Conservation (phyloP, 2,329 filamentous ascomycete species). For the Xylaria polymorpha region DNA sequence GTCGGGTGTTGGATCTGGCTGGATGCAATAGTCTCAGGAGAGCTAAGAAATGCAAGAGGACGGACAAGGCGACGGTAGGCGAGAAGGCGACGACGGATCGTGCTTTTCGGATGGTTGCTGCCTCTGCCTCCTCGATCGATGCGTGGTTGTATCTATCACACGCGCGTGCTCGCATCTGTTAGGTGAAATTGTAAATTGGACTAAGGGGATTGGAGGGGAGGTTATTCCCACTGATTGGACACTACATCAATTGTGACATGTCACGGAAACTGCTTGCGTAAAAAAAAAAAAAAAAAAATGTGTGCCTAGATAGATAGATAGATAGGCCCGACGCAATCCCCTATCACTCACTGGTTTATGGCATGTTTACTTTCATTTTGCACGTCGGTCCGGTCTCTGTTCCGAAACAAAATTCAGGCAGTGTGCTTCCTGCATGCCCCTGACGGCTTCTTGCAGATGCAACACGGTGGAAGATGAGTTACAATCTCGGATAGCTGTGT, state of each 20-base stretch:
- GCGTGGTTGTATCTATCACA: conserved; percentile 1
- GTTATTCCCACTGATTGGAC: neutral
- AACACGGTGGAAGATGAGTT: neutral
- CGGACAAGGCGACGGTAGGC: neutral
- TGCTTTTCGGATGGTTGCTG: conserved; percentile 36
- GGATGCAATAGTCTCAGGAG: neutral
- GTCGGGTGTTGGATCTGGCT: conserved; percentile 7
- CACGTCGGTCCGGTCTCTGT: neutral
- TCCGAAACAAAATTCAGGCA: conserved; percentile 2
- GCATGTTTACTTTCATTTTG: conserved; percentile 5
- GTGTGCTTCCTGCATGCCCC: conserved; percentile 22
- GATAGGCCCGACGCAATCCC: neutral
- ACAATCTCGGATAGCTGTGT: conserved; percentile 6
- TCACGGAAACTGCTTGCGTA: conserved; percentile 18
- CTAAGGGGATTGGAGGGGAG: conserved; percentile 4
- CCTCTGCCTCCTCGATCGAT: conserved; percentile 22
- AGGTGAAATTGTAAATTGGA: neutral
- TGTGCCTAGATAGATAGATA: conserved; percentile 1
- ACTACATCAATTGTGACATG: conserved; percentile 5
- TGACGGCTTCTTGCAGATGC: conserved; percentile 30
- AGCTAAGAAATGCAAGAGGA: neutral
- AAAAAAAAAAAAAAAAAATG: too few species aligned
- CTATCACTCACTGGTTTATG: conserved; percentile 2
- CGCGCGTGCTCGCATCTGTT: neutral
- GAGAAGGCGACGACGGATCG: conserved; percentile 31